A percentile compares a stretch with the other conserved stretches of the same genome.
These are phyloP conservation scores for Sclerotinia nivalis DNA, from an alignment of 2,329 filamentous ascomycete genomes.

Conservation along the genomic window DNA sequence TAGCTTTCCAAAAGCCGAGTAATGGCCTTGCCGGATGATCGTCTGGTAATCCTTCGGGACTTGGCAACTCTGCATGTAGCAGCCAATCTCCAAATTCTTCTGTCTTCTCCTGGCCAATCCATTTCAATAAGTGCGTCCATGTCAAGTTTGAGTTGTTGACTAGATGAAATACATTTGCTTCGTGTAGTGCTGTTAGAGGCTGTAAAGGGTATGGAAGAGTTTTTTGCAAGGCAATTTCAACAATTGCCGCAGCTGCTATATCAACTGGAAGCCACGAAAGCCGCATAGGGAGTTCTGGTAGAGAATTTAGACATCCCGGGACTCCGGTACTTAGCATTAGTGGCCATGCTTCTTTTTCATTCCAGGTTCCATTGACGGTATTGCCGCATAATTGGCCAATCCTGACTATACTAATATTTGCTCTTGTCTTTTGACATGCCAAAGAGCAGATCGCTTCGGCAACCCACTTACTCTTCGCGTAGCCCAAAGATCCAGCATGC, in stretches of 20 bases:
- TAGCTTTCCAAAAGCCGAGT: slow-evolving; percentile 7
- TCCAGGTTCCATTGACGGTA: slow-evolving; percentile 49
- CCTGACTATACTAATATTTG: slow-evolving; percentile 26
- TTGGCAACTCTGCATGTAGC: not conserved
- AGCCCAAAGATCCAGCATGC: slow-evolving; percentile 52
- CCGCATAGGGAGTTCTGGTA: slow-evolving; percentile 44
- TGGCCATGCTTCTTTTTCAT: slow-evolving; percentile 51
- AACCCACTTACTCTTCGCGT: slow-evolving; percentile 59
- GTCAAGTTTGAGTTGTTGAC: not conserved
- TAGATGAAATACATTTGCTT: slow-evolving; percentile 13
- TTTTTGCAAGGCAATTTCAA: slow-evolving; percentile 41
- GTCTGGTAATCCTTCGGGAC: not conserved
- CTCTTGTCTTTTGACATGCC: slow-evolving; percentile 37
- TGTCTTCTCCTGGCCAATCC: slow-evolving; percentile 2
- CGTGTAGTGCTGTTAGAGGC: not conserved
- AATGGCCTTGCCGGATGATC: slow-evolving; percentile 13
- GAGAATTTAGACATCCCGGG: slow-evolving; percentile 42
- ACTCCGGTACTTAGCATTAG: slow-evolving; percentile 47
- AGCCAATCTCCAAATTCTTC: not conserved
- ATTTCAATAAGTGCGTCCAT: slow-evolving; percentile 10
- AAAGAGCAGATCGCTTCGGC: slow-evolving; percentile 54
- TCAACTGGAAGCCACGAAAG: slow-evolving; percentile 50
- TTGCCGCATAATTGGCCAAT: slow-evolving; percentile 50
- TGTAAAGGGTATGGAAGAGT: not conserved
- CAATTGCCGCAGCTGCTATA: slow-evolving; percentile 46